Conservation (phyloP, 306 rosid species). For the Cucurbita moschata region DNA sequence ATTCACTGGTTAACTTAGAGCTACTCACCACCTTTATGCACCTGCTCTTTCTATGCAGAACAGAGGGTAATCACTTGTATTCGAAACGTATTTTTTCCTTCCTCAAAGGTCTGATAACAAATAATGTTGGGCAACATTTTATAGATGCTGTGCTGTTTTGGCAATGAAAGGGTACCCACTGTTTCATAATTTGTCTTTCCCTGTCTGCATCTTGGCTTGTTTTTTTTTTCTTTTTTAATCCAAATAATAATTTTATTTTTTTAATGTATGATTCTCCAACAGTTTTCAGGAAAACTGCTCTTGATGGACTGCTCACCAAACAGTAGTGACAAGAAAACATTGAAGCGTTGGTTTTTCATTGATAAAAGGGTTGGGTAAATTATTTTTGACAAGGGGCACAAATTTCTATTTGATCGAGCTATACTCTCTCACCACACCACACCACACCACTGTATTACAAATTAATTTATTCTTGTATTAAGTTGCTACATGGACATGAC, state of each 20-base stretch:
- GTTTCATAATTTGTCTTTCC: neutral
- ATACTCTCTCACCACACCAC: neutral
- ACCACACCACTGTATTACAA: neutral
- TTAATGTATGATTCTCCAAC: neutral
- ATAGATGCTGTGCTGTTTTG: constrained; percentile 18
- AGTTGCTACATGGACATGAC: constrained; percentile 59
- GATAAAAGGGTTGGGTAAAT: constrained; percentile 77
- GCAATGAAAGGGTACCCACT: constrained; percentile 32
- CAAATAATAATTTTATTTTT: neutral
- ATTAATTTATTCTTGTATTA: neutral
- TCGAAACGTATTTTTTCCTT: neutral
- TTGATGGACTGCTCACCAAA: constrained; percentile 68
- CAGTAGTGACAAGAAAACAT: constrained; percentile 62
- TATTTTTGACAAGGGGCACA: neutral
- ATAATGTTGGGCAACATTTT: constrained; percentile 7
- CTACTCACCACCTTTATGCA: neutral
- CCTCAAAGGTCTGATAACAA: neutral
- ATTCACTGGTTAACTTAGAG: neutral
- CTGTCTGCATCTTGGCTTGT: neutral
- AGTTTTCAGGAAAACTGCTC: constrained; percentile 38
- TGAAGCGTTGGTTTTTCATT: constrained; percentile 89
- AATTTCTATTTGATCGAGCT: neutral
- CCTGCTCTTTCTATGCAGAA: neutral
- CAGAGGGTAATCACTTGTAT: neutral
- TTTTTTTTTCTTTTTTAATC: neutral